A percentile compares a stretch with the other conserved stretches of the same genome.
These are phyloP conservation scores for Zasmidium angulare DNA, from an alignment of 2,329 filamentous ascomycete genomes.

Conservation along the genomic window DNA sequence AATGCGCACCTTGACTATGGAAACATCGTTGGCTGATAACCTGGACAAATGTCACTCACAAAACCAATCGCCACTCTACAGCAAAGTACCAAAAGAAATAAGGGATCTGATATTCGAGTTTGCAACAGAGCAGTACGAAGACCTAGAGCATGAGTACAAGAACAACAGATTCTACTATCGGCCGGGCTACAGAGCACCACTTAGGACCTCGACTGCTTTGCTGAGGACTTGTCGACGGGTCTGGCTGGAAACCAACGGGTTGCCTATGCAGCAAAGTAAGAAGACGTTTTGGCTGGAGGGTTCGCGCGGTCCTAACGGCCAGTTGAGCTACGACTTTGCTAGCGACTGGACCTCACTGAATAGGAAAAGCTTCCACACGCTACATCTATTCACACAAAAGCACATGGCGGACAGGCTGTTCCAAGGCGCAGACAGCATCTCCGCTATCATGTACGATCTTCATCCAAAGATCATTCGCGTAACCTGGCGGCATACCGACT, in stretches of 20 bases:
- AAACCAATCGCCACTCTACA: slow-evolving; percentile 15
- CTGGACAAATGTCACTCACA: slow-evolving; percentile 14
- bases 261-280: slow-evolving; percentile 34
- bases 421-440: not conserved
- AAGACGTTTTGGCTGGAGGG: slow-evolving; percentile 32
- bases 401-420: slow-evolving; percentile 30
- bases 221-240: slow-evolving; percentile 38
- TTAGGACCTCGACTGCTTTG: slow-evolving; percentile 26
- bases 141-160: slow-evolving; percentile 25
- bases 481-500: slow-evolving; percentile 38
- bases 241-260: slow-evolving; percentile 35
- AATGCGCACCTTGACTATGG: slow-evolving; percentile 10
- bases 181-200: slow-evolving; percentile 32
- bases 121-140: slow-evolving; percentile 33
- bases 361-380: slow-evolving; percentile 17
- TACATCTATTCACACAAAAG: slow-evolving; percentile 27
- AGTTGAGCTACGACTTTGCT: not conserved
- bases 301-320: slow-evolving; percentile 10
- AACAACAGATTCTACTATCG: slow-evolving; percentile 34
- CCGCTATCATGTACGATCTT: not conserved
- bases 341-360: slow-evolving; percentile 12
- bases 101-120: slow-evolving; percentile 38
- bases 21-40: slow-evolving; percentile 9
- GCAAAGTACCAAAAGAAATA: slow-evolving; percentile 16
- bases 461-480: slow-evolving; percentile 26